Percentiles rank a stretch among this genome's conserved stretches.
phyloP scores from a whole-genome alignment of 2,329 filamentous ascomycete genomes.

The Cucurbitaria berberidis region DNA sequence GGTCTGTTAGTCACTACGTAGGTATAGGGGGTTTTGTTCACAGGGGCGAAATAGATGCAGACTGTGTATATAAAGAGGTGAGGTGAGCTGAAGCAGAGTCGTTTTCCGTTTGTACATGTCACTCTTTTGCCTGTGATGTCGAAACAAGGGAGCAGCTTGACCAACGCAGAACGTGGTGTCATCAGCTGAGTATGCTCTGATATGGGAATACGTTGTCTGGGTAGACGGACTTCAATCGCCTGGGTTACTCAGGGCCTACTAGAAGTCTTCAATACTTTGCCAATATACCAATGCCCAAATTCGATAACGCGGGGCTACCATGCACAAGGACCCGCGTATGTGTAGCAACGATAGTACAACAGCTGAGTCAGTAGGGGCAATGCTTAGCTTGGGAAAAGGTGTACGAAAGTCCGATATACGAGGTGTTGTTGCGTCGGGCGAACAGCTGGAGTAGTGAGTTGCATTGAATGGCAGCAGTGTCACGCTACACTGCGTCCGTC shows the following conservation, averaged over 20 bases:
- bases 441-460: conserved; percentile 1
- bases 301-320: conserved; percentile 10
- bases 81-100: background rate
- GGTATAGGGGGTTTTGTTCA: background rate
- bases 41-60: background rate
- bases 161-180: too few species aligned
- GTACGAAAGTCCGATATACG: background rate
- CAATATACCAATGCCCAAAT: background rate
- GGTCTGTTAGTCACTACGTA: background rate
- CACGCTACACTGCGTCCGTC: conserved; percentile 8
- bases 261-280: background rate
- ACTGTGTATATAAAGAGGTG: background rate
- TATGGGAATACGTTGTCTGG: background rate
- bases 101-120: background rate
- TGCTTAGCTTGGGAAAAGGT: background rate
- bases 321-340: conserved; percentile 11
- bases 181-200: background rate
- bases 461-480: background rate
- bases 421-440: conserved; percentile 1
- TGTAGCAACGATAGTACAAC: background rate
- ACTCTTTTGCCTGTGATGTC: background rate
- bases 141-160: background rate
- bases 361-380: conserved; percentile 4
- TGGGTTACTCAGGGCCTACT: background rate
- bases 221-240: too few species aligned